Percentiles rank a stretch among this genome's conserved stretches.
Evolutionary conservation across 192 early-diverging fungal species (phyloP).

Genomic region (Coemansia sp.): DNA sequence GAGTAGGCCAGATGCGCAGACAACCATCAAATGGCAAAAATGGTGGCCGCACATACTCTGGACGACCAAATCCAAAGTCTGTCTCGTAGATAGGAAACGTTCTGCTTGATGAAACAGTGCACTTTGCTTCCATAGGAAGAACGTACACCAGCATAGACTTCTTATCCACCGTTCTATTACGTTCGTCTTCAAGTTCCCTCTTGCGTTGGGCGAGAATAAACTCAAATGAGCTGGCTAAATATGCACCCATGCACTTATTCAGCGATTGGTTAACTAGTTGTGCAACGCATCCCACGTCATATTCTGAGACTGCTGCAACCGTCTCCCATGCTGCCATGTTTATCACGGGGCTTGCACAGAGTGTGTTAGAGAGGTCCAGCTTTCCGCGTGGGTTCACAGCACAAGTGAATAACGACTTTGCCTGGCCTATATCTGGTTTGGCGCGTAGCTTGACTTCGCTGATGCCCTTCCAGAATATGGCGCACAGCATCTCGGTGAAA

Average conservation of each 20-base stretch:
- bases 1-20: slow-evolving; percentile 51
- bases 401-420: slow-evolving; percentile 36
- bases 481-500: slow-evolving; percentile 38
- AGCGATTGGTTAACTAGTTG: slow-evolving; percentile 25
- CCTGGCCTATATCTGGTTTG: slow-evolving; percentile 13
- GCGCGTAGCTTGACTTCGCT: slow-evolving; percentile 19
- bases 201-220: slow-evolving; percentile 24
- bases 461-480: slow-evolving; percentile 41
- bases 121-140: slow-evolving; percentile 25
- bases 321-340: slow-evolving; percentile 24
- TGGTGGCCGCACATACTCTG: slow-evolving; percentile 45
- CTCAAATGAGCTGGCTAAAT: slow-evolving; percentile 35
- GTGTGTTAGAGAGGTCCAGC: slow-evolving; percentile 18
- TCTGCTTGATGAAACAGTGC: slow-evolving; percentile 40
- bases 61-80: slow-evolving; percentile 47
- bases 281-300: slow-evolving; percentile 23
- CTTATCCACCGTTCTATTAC: slow-evolving; percentile 1
- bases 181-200: slow-evolving; percentile 22
- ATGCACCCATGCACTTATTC: slow-evolving; percentile 14
- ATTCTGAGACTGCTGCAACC: slow-evolving; percentile 17
- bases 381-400: slow-evolving; percentile 36
- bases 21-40: slow-evolving; percentile 50
- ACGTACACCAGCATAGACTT: slow-evolving; percentile 42
- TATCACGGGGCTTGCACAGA: slow-evolving; percentile 42
- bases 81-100: slow-evolving; percentile 47